These are phyloP conservation scores for Polytrichum formosum DNA, from an alignment of 225 moss, liverwort and hornwort genomes.

Conservation along the genomic window DNA sequence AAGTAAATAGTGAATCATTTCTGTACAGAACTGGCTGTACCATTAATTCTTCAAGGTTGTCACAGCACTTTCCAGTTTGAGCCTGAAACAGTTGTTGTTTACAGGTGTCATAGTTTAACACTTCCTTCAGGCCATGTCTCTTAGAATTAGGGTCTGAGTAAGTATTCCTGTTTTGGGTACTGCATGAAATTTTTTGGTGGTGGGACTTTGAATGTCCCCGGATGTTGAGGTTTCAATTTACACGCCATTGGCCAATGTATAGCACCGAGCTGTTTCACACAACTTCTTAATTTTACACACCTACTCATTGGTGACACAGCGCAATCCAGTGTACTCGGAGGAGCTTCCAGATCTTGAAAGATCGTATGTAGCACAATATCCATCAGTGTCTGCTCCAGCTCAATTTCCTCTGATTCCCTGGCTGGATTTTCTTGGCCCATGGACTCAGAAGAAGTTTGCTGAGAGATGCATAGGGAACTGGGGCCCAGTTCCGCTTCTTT, in stretches of 20 bases:
- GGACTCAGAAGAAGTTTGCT: slow-evolving; percentile 11
- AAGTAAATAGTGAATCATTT: no score
- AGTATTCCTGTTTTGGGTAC: no score
- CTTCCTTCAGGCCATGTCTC: no score
- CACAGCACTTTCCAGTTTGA: no score
- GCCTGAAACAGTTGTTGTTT: no score
- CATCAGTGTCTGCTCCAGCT: slow-evolving; percentile 45
- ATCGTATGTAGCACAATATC: slow-evolving; percentile 43
- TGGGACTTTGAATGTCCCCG: no score
- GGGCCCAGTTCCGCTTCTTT: background rate
- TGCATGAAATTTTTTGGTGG: no score
- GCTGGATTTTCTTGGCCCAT: slow-evolving; percentile 19
- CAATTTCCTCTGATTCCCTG: slow-evolving; percentile 24
- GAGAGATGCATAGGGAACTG: slow-evolving; percentile 14
- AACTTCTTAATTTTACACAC: slow-evolving; percentile 12
- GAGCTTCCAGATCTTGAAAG: slow-evolving; percentile 20
- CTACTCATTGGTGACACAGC: slow-evolving; percentile 25
- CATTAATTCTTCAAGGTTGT: no score
- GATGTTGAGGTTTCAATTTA: background rate
- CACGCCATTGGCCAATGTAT: background rate
- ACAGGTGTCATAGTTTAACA: no score
- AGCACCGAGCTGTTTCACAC: background rate
- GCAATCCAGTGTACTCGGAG: slow-evolving; percentile 4
- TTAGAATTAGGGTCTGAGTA: no score
- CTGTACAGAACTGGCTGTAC: no score